Evolutionary conservation across 163 green algal species (phyloP), one percentile per base, ranked within the genome.

Genomic region (Scenedesmus sp.): DNA sequence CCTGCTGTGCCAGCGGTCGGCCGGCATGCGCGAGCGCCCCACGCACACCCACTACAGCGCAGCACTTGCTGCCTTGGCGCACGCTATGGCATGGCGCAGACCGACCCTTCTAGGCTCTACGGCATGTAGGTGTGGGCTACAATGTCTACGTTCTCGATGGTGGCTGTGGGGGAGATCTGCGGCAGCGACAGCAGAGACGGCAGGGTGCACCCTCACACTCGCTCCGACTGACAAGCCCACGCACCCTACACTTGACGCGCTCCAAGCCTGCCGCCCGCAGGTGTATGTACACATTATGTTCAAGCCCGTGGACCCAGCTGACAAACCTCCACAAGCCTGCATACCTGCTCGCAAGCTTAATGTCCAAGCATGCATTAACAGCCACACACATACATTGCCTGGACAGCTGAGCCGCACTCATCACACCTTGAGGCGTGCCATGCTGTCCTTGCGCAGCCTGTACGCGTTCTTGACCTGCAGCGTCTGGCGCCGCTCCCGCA

Each of bases 381-480:
- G n/a, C n/a, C n/a, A n/a, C n/a, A n/a, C n/a, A n/a, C n/a, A n/a
- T n/a, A n/a, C n/a, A n/a, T n/a, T 4, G 37, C 6, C 76, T 85
- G 43, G 13, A 18, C 79, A 26, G 10, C 10, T 53, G 46, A 53
- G 46, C 10, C 46, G 10, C 46, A 16, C 51, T 0, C 22, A 9
- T 5, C 86, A 70, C 53, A 91, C 87, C 87, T 91, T 91, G 76
- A 91, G 78, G 16, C 56, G 44, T 26, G 56, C 53, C 76, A 68
- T 87, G 87, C 76, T 86, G 49, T 68, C 56, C 13, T 80, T 86
- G 30, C 76, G 40, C 42, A 91, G 87, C 22, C 87, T 51, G 76
- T 91, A 91, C 0, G 87, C 87, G 33, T 91, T 44, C 80, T 91
- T 91, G 65, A 88, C 88, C 59, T 88, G 81, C 61, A 92, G 61